Conservation (phyloP, 1,284 basidiomycete genomes). For the Polyporus tsugae region DNA sequence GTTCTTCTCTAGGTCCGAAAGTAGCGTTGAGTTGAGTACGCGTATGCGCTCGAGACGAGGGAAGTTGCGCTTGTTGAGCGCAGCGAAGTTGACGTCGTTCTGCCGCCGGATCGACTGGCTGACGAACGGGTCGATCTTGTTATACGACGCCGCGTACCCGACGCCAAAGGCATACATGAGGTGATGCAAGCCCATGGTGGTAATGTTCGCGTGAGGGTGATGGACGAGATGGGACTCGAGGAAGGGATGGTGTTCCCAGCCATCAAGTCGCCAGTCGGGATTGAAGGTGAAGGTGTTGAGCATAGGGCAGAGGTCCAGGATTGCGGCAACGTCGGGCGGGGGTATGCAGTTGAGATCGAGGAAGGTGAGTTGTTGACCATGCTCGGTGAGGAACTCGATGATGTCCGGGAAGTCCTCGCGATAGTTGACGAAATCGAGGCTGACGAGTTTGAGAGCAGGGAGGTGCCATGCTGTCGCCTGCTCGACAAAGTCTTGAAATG, state of each 20-base stretch:
- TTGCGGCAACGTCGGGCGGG: constrained; percentile 58
- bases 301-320: constrained; percentile 68
- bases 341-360: constrained; percentile 71
- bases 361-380: constrained; percentile 63
- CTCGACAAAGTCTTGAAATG: constrained; percentile 69
- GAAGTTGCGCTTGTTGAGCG: constrained; percentile 63
- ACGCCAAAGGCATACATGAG: constrained; percentile 74
- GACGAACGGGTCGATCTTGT: constrained; percentile 51
- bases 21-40: constrained; percentile 59
- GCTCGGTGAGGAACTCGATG: constrained; percentile 60
- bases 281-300: constrained; percentile 73
- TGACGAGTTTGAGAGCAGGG: constrained; percentile 61
- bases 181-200: constrained; percentile 72
- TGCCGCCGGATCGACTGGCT: constrained; percentile 57
- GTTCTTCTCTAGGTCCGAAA: constrained; percentile 64
- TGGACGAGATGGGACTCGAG: constrained; percentile 50
- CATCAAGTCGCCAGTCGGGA: constrained; percentile 66
- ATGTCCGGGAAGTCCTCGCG: constrained; percentile 65
- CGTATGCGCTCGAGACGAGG: constrained; percentile 66
- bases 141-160: constrained; percentile 52
- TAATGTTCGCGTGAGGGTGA: constrained; percentile 63
- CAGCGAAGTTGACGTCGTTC: constrained; percentile 72
- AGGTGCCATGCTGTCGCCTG: constrained; percentile 71
- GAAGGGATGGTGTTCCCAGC: constrained; percentile 39
- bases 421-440: constrained; percentile 58